Conservation (phyloP, 2,329 filamentous ascomycete species). For the Venturia carpophila region DNA sequence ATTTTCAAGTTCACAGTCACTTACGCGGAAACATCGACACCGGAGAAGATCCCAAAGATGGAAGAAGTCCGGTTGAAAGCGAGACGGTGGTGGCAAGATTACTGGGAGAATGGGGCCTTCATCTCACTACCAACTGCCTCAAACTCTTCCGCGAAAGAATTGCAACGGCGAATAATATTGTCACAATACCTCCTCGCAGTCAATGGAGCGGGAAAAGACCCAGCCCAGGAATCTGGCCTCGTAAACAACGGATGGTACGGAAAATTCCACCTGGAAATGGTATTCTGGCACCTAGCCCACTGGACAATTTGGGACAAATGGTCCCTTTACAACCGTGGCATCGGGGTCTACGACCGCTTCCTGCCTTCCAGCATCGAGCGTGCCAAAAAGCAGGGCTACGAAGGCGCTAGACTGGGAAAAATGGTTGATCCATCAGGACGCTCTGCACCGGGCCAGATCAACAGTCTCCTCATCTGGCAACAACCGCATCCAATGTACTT, state of each 20-base stretch:
- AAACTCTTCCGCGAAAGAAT: conserved; percentile 39
- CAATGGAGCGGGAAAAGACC: conserved; percentile 43
- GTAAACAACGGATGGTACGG: conserved; percentile 51
- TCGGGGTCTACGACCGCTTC: conserved; percentile 42
- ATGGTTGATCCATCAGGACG: conserved; percentile 51
- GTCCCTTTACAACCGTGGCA: conserved; percentile 38
- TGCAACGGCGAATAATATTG: conserved; percentile 47
- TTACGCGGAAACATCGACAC: background rate
- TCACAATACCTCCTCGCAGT: conserved; percentile 48
- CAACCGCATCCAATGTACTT: conserved; percentile 55
- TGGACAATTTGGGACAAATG: conserved; percentile 46
- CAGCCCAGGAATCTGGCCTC: conserved; percentile 43
- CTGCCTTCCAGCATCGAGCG: conserved; percentile 32
- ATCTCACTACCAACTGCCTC: conserved; percentile 40
- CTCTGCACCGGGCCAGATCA: conserved; percentile 53
- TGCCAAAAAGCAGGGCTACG: conserved; percentile 32
- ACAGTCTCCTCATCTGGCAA: conserved; percentile 55
- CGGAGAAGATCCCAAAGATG: background rate
- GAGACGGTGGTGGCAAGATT: conserved; percentile 40
- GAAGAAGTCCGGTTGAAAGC: conserved; percentile 28
- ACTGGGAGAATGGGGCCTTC: conserved; percentile 46
- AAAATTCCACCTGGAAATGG: conserved; percentile 51
- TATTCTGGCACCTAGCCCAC: conserved; percentile 46
- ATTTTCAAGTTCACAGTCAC: background rate
- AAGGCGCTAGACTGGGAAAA: conserved; percentile 44